Base-by-base conservation (phyloP, 257 asterid species). In the Nicotiana tomentosiformis region DNA sequence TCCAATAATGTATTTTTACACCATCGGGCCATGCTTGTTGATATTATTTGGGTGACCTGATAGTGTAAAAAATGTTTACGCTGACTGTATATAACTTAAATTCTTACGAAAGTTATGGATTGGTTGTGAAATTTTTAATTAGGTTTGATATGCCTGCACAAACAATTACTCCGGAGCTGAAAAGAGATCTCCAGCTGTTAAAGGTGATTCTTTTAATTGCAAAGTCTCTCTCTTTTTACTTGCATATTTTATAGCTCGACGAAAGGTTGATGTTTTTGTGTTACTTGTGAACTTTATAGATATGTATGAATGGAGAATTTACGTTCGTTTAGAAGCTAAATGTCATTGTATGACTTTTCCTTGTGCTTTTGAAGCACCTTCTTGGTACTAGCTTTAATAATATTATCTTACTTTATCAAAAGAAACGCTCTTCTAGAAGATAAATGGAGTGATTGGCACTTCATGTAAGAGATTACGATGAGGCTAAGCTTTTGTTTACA, bases 91-190 rank as follows among this genome's bases (percentile, higher is more conserved):
- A 33, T 33, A 4, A 33, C 37, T 33, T 33, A 33, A 33, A 33
- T 32, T 32, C 33, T 32, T 29, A 18, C 7, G 14, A 43, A 60
- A 74, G 5, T 81, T 66, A 64, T 82, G 39, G 62, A 39, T 57
- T 66, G 85, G 33, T 55, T 10, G 23, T 82, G 33, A 46, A 23
- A 37, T 17, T 69, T 78, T 78, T 60, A 65, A 29, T 72, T 83
- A 95, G 98, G 98, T 95, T 95, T 86, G 98, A 95, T 84, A 95
- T 93, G 98, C 95, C 95, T 81, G 98, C 98, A 30, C 97, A 90
- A 62, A 91, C 93, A 46, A 83, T 96, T 16, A 96, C 98, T 5
- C 98, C 98, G 35, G 97, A 93, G 90, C 91, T 94, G 84, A 91
- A 96, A 83, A 91, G 85, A 32, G 98, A 96, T 87, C 98, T 96